These are phyloP conservation scores for Aspergillus nidulans DNA, from an alignment of 495 filamentous ascomycete genomes.

Conservation along the genomic window DNA sequence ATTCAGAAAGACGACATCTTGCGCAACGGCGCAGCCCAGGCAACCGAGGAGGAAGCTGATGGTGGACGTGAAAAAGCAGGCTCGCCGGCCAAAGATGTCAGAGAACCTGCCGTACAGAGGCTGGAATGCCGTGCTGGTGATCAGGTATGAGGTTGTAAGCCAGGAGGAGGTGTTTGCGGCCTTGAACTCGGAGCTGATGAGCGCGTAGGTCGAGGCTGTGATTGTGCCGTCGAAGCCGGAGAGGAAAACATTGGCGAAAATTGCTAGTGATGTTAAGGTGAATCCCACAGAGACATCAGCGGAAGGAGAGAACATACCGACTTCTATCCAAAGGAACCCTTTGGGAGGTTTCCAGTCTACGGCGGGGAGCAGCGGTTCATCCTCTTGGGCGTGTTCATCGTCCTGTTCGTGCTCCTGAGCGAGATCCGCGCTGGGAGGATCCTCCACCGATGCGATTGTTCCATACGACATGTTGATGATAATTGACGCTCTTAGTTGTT, in stretches of 20 bases:
- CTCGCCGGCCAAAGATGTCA: slow-evolving; percentile 41
- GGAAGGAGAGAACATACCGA: slow-evolving; percentile 28
- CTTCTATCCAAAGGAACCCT: slow-evolving; percentile 44
- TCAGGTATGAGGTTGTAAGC: slow-evolving; percentile 61
- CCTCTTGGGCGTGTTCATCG: slow-evolving; percentile 9
- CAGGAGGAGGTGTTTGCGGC: slow-evolving; percentile 59
- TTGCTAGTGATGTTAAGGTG: slow-evolving; percentile 31
- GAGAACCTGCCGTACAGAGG: slow-evolving; percentile 45
- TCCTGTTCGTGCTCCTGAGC: not conserved
- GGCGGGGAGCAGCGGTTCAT: slow-evolving; percentile 38
- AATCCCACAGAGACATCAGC: too few relatives aligned
- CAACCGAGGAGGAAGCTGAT: slow-evolving; percentile 43
- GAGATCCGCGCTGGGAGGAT: not conserved
- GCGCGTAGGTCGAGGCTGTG: slow-evolving; percentile 60
- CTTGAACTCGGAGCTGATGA: slow-evolving; percentile 67
- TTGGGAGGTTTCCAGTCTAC: slow-evolving; percentile 32
- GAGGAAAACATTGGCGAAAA: slow-evolving; percentile 64
- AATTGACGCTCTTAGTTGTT: not conserved
- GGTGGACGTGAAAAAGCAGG: slow-evolving; percentile 41
- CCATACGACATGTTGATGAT: not conserved
- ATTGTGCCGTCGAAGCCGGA: slow-evolving; percentile 64
- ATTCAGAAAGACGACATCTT: slow-evolving; percentile 61
- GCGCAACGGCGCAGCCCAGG: slow-evolving; percentile 45
- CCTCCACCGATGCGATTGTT: not conserved
- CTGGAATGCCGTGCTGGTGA: slow-evolving; percentile 62